A percentile compares a stretch with the other conserved stretches of the same genome.
phyloP scores from a whole-genome alignment of 2,329 filamentous ascomycete species.

The Sclerotinia nivalis region DNA sequence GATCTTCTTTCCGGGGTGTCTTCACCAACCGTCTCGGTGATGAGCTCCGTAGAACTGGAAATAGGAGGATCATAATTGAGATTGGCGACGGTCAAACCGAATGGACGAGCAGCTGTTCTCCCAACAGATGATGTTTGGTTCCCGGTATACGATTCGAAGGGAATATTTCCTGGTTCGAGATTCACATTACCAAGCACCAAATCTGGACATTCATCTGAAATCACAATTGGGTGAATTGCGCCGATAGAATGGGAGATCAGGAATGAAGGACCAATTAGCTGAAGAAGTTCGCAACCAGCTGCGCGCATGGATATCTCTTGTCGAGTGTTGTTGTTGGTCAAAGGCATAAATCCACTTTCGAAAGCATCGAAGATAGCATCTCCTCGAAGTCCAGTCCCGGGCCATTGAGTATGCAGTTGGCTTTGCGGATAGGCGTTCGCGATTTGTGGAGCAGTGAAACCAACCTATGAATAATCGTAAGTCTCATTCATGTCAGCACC shows the following conservation, averaged over 20 bases:
- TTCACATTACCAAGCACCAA: slow-evolving; percentile 38
- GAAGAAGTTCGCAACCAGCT: slow-evolving; percentile 39
- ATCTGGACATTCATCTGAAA: slow-evolving; percentile 38
- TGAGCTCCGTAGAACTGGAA: slow-evolving; percentile 28
- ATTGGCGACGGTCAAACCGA: slow-evolving; percentile 32
- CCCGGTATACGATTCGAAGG: slow-evolving; percentile 32
- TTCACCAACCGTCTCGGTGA: slow-evolving; percentile 29
- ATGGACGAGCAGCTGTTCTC: slow-evolving; percentile 28
- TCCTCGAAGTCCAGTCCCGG: slow-evolving; percentile 41
- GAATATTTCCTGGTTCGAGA: slow-evolving; percentile 38
- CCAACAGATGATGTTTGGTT: slow-evolving; percentile 30
- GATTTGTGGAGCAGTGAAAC: slow-evolving; percentile 18
- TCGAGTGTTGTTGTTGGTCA: slow-evolving; percentile 37
- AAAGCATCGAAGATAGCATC: slow-evolving; percentile 41
- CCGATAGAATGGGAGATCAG: slow-evolving; percentile 42
- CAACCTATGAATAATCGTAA: slow-evolving; percentile 1
- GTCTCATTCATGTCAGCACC: background rate
- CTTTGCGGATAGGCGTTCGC: slow-evolving; percentile 25
- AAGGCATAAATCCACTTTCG: slow-evolving; percentile 37
- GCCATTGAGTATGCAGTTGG: slow-evolving; percentile 44
- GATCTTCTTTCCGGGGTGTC: slow-evolving; percentile 32
- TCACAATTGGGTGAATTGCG: slow-evolving; percentile 31
- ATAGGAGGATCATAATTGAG: slow-evolving; percentile 33
- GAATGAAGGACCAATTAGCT: slow-evolving; percentile 39
- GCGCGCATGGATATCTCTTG: slow-evolving; percentile 39